A percentile compares a stretch with the other conserved stretches of the same genome.
Evolutionary conservation across 192 early-diverging fungal species (phyloP).

Genomic region (Backusella westeae): DNA sequence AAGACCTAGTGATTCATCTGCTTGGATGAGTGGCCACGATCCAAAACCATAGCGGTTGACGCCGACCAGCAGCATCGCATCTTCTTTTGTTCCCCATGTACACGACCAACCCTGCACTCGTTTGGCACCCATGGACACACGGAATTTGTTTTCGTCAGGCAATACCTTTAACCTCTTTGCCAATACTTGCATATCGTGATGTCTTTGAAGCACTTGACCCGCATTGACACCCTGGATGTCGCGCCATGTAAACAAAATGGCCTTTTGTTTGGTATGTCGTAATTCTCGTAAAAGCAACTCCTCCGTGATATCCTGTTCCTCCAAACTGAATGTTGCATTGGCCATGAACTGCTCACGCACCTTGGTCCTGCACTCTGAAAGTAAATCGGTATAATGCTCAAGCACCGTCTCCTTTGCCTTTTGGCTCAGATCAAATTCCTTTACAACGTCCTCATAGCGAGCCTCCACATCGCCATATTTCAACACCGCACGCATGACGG

Average conservation of each 20-base stretch:
- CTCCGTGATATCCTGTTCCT: not conserved
- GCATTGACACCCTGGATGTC: conserved; percentile 87
- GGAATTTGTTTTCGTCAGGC: conserved; percentile 67
- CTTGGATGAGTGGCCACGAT: conserved; percentile 83
- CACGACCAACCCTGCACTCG: conserved; percentile 82
- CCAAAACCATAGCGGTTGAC: conserved; percentile 94
- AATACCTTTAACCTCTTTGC: conserved; percentile 53
- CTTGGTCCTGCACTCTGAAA: conserved; percentile 51
- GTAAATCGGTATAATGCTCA: conserved; percentile 39
- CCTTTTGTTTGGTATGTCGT: conserved; percentile 58
- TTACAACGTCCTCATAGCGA: conserved; percentile 80
- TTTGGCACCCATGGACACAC: conserved; percentile 78
- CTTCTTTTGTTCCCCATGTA: conserved; percentile 88
- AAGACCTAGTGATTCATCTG: conserved; percentile 77
- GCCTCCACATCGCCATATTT: conserved; percentile 82
- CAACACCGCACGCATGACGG: conserved; percentile 73
- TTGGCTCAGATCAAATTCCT: conserved; percentile 73
- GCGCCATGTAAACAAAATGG: conserved; percentile 73
- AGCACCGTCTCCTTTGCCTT: conserved; percentile 53
- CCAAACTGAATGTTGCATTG: not conserved
- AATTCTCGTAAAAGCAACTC: conserved; percentile 26
- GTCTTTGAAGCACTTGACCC: conserved; percentile 68
- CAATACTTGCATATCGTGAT: conserved; percentile 71
- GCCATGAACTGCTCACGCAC: conserved; percentile 37
- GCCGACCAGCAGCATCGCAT: conserved; percentile 94